Evolutionary conservation across 2,329 filamentous ascomycete genomes (phyloP), one percentile per base, ranked within the genome.

Genomic region (Phialocephala sp.): DNA sequence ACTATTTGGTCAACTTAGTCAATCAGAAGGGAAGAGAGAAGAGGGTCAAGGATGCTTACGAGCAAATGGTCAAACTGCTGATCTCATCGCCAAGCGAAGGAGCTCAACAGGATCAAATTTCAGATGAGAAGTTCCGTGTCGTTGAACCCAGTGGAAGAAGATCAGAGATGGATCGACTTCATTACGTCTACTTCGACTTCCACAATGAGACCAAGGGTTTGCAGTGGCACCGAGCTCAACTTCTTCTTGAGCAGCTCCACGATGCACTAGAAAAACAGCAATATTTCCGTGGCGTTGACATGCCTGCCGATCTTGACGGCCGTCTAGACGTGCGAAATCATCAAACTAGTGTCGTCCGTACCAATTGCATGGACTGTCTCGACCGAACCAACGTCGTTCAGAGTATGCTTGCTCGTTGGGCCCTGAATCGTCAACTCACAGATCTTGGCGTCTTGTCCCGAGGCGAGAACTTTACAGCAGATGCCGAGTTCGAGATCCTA

Each of bases 331-430:
- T 93, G 39, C 89, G 93, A 69, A 89, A 87, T 68, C 85, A 87
- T 69, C 95, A 99, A 82, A 92, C 89, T 1, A 93, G 92, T 67
- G 94, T 98, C 18, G 94, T 99, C 69, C 90, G 95, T 62, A 97
- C 95, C 45, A 99, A 99, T 78, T 99, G 95, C 81, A 99, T 99
- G 95, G 95, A 99, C 79, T 99, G 96, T 72, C 86, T 99, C 15
- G 95, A 99, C 79, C 91, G 95, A 61, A 99, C 95, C 61, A 99
- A 99, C 74, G 94, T 99, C 8, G 93, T 99, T 3, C 95, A 99
- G 80, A 97, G 93, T 78, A 97, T 98, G 91, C 87, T 99, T 65
- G 95, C 92, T 11, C 90, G 94, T 60, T 94, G 89, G 86, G 91
- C 92, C 15, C 83, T 99, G 47, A 94, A 94, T 68, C 90, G 93